Percentiles rank a stretch among this genome's conserved stretches.
phyloP scores from a whole-genome alignment of 176 grass and related monocot genomes.

The Thinopyrum elongatum region DNA sequence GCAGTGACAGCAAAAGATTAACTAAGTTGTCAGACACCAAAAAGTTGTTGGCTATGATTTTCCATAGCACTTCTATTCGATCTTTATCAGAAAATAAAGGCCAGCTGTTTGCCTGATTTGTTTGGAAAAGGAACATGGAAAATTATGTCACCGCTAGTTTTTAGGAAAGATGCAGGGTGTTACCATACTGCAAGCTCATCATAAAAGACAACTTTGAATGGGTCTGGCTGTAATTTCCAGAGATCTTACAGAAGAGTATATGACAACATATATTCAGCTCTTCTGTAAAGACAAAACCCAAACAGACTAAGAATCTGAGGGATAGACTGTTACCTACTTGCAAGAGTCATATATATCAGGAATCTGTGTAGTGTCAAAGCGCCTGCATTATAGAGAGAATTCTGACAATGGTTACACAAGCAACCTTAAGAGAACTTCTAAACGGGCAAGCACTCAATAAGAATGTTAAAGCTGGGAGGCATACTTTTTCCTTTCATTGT shows the following conservation, averaged over 20 bases:
- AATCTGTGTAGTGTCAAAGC: slow-evolving; percentile 90
- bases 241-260: slow-evolving; percentile 7
- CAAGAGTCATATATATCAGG: slow-evolving; percentile 97
- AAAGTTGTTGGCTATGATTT: slow-evolving; percentile 1
- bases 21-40: slow-evolving; percentile 7
- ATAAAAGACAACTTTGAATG: not conserved
- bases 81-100: slow-evolving; percentile 20
- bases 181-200: not conserved
- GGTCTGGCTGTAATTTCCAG: not conserved
- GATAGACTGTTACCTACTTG: slow-evolving; percentile 69
- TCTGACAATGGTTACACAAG: slow-evolving; percentile 25
- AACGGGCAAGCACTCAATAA: not conserved
- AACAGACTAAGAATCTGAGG: slow-evolving; percentile 17
- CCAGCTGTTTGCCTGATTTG: not conserved
- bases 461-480: slow-evolving; percentile 21
- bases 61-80: not conserved
- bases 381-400: slow-evolving; percentile 55
- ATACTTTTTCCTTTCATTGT: slow-evolving; percentile 94
- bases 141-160: slow-evolving; percentile 4
- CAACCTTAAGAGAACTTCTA: slow-evolving; percentile 11
- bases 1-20: not conserved
- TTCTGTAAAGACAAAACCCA: slow-evolving; percentile 13
- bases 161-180: not conserved
- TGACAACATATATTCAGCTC: not conserved
- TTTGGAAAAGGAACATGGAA: not conserved